phyloP scores from a whole-genome alignment of 257 asterid genomes.

The Forsythia suspensa region DNA sequence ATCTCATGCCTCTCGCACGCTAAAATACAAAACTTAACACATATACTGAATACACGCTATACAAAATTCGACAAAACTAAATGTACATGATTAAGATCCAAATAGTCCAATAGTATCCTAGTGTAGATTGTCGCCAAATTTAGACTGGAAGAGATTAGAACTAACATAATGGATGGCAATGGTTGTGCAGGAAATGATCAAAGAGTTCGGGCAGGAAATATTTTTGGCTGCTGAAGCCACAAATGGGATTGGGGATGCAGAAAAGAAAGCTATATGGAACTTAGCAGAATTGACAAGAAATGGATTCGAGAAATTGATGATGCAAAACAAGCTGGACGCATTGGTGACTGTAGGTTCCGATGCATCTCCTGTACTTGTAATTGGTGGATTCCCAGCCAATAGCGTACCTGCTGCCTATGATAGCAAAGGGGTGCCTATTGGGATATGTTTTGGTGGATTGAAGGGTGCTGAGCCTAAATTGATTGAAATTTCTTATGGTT shows the following conservation, averaged over 20 bases:
- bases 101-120: too few relatives aligned
- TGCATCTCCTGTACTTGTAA: conserved; percentile 30
- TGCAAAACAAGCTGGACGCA: conserved; percentile 38
- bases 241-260: conserved; percentile 35
- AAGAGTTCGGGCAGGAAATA: conserved; percentile 29
- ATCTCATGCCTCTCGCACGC: too few relatives aligned
- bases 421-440: conserved; percentile 36
- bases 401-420: conserved; percentile 52
- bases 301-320: conserved; percentile 42
- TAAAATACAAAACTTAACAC: too few relatives aligned
- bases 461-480: conserved; percentile 51
- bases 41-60: too few relatives aligned
- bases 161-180: background rate
- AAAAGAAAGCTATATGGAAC: conserved; percentile 27
- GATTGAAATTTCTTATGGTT: conserved; percentile 55
- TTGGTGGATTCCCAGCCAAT: conserved; percentile 53
- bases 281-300: conserved; percentile 14
- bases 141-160: background rate
- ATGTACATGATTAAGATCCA: too few relatives aligned
- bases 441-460: conserved; percentile 55
- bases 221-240: conserved; percentile 45
- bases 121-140: too few relatives aligned
- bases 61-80: too few relatives aligned
- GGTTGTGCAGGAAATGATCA: background rate
- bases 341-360: conserved; percentile 19